Conservation (phyloP, 1,284 basidiomycete species). For the Inonotus obliquus region DNA sequence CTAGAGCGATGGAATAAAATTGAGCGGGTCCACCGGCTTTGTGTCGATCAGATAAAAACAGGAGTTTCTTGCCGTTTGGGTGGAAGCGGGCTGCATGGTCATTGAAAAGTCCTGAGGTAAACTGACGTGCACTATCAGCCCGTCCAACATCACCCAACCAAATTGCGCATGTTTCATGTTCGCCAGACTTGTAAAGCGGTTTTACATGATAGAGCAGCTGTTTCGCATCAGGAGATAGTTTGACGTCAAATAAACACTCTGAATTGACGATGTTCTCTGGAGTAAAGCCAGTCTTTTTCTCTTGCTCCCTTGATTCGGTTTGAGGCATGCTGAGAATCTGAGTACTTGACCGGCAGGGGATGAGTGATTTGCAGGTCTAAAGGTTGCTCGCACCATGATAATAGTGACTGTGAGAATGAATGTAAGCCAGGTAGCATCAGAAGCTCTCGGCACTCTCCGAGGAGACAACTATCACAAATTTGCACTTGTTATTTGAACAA, state of each 20-base stretch:
- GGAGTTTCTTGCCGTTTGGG: constrained; percentile 16
- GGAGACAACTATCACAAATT: too few relatives aligned
- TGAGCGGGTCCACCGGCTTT: constrained; percentile 20
- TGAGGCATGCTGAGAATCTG: too few relatives aligned
- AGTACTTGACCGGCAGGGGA: too few relatives aligned
- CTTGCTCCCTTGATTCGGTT: neutral
- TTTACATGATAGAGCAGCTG: constrained; percentile 17
- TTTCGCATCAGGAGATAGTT: constrained; percentile 19
- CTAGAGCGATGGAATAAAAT: constrained; percentile 16
- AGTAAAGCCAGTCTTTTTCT: neutral
- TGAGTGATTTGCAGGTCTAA: too few relatives aligned
- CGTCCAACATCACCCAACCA: constrained; percentile 17
- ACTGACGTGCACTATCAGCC: constrained; percentile 16
- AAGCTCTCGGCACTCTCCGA: too few relatives aligned
- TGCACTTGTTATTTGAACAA: too few relatives aligned
- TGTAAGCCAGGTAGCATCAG: too few relatives aligned
- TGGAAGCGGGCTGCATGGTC: constrained; percentile 15
- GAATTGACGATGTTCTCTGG: constrained; percentile 14
- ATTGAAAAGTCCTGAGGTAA: constrained; percentile 20
- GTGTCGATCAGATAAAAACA: constrained; percentile 21
- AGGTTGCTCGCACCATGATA: too few relatives aligned
- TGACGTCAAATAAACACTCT: constrained; percentile 3
- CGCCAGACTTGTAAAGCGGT: constrained; percentile 14
- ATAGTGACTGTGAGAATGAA: too few relatives aligned
- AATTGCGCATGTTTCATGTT: constrained; percentile 17